Evolutionary conservation across 306 rosid genomes (phyloP).

Genomic region (Dryas alaskensis): DNA sequence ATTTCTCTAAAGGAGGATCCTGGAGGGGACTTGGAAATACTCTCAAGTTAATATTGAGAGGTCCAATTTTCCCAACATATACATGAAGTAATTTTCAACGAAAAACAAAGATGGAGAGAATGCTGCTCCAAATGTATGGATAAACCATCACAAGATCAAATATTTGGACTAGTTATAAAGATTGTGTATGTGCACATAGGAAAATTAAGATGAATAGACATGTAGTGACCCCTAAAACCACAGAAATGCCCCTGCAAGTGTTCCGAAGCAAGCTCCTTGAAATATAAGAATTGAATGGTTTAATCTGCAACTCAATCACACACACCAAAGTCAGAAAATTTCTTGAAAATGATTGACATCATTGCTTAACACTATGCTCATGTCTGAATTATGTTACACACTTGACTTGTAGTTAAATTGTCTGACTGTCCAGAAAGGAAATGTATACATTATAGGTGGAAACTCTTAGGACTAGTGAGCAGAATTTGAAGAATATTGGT

Average conservation of each 20-base stretch:
- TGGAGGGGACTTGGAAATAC: no score
- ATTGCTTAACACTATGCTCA: no score
- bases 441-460: neutral
- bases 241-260: constrained; percentile 14
- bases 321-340: neutral
- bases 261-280: constrained; percentile 11
- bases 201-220: constrained; percentile 15
- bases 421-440: constrained; percentile 16
- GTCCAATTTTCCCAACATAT: no score
- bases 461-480: no score
- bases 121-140: neutral
- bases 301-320: constrained; percentile 12
- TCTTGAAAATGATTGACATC: neutral
- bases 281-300: neutral
- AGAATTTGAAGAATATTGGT: neutral
- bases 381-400: neutral
- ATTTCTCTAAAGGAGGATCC: no score
- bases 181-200: neutral
- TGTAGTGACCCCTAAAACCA: constrained; percentile 24
- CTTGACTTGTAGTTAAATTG: constrained; percentile 16
- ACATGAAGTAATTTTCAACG: neutral
- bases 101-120: neutral
- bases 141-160: neutral
- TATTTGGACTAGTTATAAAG: neutral
- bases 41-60: no score